Conservation (phyloP, 768 basidiomycete genomes). For the Cubamyces sp. region DNA sequence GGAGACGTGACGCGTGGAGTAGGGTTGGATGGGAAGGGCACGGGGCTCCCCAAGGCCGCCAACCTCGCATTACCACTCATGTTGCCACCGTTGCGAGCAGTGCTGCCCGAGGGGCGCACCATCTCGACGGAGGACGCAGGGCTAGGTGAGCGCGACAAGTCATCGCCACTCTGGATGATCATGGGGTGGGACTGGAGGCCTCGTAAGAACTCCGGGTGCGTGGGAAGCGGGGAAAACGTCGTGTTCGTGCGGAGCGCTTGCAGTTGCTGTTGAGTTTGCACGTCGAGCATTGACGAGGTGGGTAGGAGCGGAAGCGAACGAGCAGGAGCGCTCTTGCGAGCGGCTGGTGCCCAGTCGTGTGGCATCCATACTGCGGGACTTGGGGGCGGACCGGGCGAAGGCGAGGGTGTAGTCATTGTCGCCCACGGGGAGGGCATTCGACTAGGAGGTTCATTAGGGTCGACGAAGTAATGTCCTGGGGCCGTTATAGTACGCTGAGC, state of each 20-base stretch:
- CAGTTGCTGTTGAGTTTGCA: neutral
- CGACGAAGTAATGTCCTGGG: neutral
- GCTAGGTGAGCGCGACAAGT: slow-evolving; percentile 10
- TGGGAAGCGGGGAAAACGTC: slow-evolving; percentile 17
- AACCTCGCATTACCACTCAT: neutral
- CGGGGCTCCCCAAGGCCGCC: neutral
- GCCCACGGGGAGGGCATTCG: slow-evolving; percentile 17
- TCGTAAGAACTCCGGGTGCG: slow-evolving; percentile 23
- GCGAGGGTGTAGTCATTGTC: slow-evolving; percentile 14
- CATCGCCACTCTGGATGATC: slow-evolving; percentile 16
- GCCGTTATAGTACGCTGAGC: neutral
- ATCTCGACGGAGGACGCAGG: slow-evolving; percentile 23
- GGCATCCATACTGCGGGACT: slow-evolving; percentile 25
- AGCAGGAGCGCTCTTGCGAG: neutral
- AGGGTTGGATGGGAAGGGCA: slow-evolving; percentile 17
- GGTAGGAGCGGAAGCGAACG: slow-evolving; percentile 23
- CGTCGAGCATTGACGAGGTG: neutral
- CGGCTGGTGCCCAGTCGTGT: slow-evolving; percentile 16
- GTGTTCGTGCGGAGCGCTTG: slow-evolving; percentile 14
- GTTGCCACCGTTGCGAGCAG: neutral
- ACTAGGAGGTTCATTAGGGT: slow-evolving; percentile 8
- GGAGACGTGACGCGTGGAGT: slow-evolving; percentile 12
- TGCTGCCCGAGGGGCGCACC: neutral
- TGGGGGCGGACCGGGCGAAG: slow-evolving; percentile 20
- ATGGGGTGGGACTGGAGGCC: slow-evolving; percentile 22